A percentile compares a stretch with the other conserved stretches of the same genome.
phyloP scores from a whole-genome alignment of 441 rosid species.

The Populus trichocarpa region DNA sequence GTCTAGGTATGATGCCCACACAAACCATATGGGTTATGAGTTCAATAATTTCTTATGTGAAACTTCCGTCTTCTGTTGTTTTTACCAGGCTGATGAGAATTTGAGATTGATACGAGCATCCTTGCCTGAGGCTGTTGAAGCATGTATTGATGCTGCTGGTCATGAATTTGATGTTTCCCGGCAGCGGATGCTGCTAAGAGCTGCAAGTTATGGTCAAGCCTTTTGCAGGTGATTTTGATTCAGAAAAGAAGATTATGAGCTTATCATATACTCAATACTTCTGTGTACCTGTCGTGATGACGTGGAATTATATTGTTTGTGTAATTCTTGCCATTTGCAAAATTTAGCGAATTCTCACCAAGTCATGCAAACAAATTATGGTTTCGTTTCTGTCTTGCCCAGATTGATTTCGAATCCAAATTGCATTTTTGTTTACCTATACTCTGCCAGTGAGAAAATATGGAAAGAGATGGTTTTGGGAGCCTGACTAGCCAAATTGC shows the following conservation, averaged over 20 bases:
- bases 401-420: too few species aligned
- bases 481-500: background rate
- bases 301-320: background rate
- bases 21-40: background rate
- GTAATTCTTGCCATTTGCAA: background rate
- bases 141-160: conserved; percentile 95
- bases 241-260: background rate
- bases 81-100: conserved; percentile 95
- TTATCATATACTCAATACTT: background rate
- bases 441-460: background rate
- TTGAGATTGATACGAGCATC: conserved; percentile 83
- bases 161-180: conserved; percentile 88
- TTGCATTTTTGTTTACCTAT: background rate
- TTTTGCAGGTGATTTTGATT: conserved; percentile 77
- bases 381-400: background rate
- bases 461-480: background rate
- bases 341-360: too few species aligned
- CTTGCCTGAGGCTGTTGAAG: conserved; percentile 94
- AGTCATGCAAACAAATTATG: background rate
- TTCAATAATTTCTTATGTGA: conserved; percentile 6
- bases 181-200: conserved; percentile 78
- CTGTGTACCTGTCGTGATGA: background rate
- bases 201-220: conserved; percentile 99
- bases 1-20: background rate
- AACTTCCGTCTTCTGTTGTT: conserved; percentile 14